A percentile compares a stretch with the other conserved stretches of the same genome.
Conservation (phyloP, 2,329 filamentous ascomycete genomes). For the Fusarium devonianum region DNA sequence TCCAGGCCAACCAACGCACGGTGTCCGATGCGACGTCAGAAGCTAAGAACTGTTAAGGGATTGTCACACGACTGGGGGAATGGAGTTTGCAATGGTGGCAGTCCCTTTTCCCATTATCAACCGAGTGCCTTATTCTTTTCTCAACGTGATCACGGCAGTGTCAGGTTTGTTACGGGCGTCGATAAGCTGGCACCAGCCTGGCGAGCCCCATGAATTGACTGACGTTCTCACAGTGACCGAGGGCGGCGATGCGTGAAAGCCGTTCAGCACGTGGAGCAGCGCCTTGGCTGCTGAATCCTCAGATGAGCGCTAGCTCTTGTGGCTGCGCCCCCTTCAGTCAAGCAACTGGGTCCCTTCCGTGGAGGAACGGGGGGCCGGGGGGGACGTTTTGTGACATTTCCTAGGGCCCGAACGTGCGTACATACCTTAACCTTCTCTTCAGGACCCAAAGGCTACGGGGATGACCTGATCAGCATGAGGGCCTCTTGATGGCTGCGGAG, state of each 20-base stretch:
- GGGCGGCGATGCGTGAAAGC: conserved; percentile 22
- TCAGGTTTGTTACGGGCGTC: too few species aligned
- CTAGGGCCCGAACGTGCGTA: conserved; percentile 3
- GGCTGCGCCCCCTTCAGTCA: conserved; percentile 13
- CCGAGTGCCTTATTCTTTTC: neutral
- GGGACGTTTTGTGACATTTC: neutral
- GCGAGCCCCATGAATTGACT: conserved; percentile 6
- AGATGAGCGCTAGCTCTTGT: conserved; percentile 19
- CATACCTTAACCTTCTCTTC: neutral
- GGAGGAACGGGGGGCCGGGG: conserved; percentile 21
- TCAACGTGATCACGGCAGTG: neutral
- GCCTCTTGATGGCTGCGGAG: conserved; percentile 24
- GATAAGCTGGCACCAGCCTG: too few species aligned
- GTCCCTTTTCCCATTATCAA: too few species aligned
- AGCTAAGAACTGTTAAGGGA: conserved; percentile 18
- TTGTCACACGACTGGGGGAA: conserved; percentile 28
- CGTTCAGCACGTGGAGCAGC: conserved; percentile 38
- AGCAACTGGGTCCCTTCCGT: conserved; percentile 22
- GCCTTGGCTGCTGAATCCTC: conserved; percentile 26
- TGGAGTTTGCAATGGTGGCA: too few species aligned
- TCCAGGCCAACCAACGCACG: conserved; percentile 1
- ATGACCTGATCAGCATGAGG: conserved; percentile 21
- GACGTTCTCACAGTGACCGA: conserved; percentile 15
- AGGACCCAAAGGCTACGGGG: conserved; percentile 3
- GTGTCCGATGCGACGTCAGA: neutral